phyloP scores from a whole-genome alignment of 1,284 basidiomycete genomes.

The Psilocybe mexicana region DNA sequence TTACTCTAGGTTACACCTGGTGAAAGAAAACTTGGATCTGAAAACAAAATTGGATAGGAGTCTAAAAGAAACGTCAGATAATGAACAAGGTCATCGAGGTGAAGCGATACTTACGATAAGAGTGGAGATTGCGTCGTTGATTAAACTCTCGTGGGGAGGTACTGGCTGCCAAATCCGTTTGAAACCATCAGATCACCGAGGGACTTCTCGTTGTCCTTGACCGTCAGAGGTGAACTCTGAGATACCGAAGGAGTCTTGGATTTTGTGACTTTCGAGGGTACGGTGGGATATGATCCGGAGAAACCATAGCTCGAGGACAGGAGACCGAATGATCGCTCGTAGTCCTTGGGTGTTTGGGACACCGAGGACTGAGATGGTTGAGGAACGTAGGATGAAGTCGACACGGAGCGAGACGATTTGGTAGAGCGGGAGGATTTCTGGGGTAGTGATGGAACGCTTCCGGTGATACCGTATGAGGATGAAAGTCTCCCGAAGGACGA shows the following conservation, averaged over 20 bases:
- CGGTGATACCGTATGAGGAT: constrained; percentile 12
- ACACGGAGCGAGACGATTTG: constrained; percentile 2
- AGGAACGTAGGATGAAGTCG: background rate
- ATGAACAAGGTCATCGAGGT: background rate
- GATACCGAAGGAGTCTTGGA: background rate
- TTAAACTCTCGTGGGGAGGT: background rate
- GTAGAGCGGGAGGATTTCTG: constrained; percentile 1
- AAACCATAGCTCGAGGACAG: background rate
- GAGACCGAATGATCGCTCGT: background rate
- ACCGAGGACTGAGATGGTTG: background rate
- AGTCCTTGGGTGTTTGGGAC: background rate
- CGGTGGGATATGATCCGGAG: background rate
- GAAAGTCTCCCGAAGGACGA: constrained; percentile 8
- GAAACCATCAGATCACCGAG: background rate
- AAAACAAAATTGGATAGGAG: too few relatives aligned
- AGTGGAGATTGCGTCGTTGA: background rate
- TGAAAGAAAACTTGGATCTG: too few relatives aligned
- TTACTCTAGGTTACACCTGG: too few relatives aligned
- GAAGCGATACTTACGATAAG: background rate
- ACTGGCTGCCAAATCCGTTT: background rate
- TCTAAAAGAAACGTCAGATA: background rate
- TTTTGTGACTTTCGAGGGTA: background rate
- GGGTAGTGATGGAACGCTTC: constrained; percentile 9
- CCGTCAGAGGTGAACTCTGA: background rate
- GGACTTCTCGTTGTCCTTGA: background rate